Evolutionary conservation across 805 yeast species (phyloP), one percentile per base, ranked within the genome.

Genomic region (Kodamaea restingae): DNA sequence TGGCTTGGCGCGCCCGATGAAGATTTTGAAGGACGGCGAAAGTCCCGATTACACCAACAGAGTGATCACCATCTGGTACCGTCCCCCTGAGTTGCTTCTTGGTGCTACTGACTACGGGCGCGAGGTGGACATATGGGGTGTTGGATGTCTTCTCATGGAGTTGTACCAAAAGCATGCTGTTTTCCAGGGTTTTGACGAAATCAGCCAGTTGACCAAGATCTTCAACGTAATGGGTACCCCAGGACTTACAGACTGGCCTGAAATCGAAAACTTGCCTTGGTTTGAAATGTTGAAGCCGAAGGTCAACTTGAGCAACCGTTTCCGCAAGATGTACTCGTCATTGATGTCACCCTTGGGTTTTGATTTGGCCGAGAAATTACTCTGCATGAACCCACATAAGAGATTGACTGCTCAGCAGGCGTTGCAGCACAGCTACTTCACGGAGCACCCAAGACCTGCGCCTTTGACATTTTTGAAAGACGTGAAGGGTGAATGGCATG

Each of bases 111-210:
- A 80, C 42, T 93, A 93, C 61, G 93, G 90, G 0, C 65, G 88
- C 29, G 96, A 86, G 51, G 93, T 93, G 7, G 98, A 93, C 56
- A 80, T 88, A 49, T 93, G 98, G 98, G 96, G 98, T 0, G 81
- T 88, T 44, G 98, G 98, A 2, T 93, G 98, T 64, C 67, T 93
- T 18, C 65, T 93, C 43, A 74, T 88, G 18, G 98, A 93, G 58
- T 60, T 93, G 27, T 88, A 86, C 54, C 75, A 81, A 1, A 76
- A 80, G 47, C 63, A 65, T 22, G 95, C 98, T 0, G 67, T 83
- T 1, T 93, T 93, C 58, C 95, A 83, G 58, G 98, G 96, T 1
- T 71, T 73, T 15, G 95, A 93, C 59, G 98, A 93, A 54, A 72
- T 93, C 28, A 81, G 85, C 37, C 97, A 91, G 58, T 58, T 93